phyloP scores from a whole-genome alignment of 2,329 filamentous ascomycete species.

The Exophiala sp. region DNA sequence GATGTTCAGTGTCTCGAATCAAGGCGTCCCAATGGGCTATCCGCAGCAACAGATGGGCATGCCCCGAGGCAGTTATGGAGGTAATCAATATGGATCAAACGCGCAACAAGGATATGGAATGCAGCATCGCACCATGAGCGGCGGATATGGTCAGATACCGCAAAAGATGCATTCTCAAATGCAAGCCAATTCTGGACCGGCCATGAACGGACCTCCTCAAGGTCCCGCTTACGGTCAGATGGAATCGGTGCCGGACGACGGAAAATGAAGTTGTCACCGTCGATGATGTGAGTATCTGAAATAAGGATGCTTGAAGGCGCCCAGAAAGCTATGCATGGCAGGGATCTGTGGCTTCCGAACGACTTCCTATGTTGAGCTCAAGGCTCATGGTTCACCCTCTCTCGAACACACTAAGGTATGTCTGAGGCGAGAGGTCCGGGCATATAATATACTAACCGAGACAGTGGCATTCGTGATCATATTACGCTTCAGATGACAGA shows the following conservation, averaged over 20 bases:
- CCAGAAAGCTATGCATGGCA: too few species aligned
- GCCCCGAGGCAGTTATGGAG: constrained; percentile 57
- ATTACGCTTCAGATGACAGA: too few species aligned
- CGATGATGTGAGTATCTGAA: too few species aligned
- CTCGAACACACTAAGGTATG: too few species aligned
- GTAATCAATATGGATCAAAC: constrained; percentile 63
- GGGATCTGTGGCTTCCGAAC: too few species aligned
- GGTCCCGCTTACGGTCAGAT: constrained; percentile 22
- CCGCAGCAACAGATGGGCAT: constrained; percentile 68
- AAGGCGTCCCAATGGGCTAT: constrained; percentile 60
- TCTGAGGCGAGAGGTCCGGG: too few species aligned
- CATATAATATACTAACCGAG: too few species aligned
- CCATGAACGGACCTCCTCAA: constrained; percentile 26
- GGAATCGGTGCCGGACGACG: constrained; percentile 22
- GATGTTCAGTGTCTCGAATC: constrained; percentile 45
- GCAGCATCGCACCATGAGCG: constrained; percentile 55
- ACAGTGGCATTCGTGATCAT: too few species aligned
- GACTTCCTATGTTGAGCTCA: too few species aligned
- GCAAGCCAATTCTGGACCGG: constrained; percentile 28
- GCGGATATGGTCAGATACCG: constrained; percentile 50
- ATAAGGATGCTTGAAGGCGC: too few species aligned
- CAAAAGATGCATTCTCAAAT: constrained; percentile 42
- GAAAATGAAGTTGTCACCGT: constrained; percentile 16
- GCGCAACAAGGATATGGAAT: constrained; percentile 63
- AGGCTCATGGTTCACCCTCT: too few species aligned